Evolutionary conservation across 805 yeast species (phyloP).

Genomic region (Scheffersomyces amazonensis): DNA sequence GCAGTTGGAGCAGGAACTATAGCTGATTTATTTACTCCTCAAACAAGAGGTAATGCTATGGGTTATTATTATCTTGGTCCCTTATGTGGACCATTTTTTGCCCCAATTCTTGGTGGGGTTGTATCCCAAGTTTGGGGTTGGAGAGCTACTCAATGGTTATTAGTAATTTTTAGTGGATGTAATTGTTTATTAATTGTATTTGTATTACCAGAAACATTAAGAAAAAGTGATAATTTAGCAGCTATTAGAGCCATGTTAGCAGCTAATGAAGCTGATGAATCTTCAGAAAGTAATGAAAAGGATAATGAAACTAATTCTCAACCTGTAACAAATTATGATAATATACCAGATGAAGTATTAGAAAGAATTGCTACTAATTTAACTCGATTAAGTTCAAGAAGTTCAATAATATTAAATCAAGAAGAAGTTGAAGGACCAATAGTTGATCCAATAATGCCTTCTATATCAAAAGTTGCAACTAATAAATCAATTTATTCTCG

Average conservation of each 20-base stretch:
- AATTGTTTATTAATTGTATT: conserved; percentile 49
- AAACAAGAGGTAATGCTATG: conserved; percentile 74
- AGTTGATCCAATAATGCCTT: conserved; percentile 39
- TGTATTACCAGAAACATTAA: conserved; percentile 75
- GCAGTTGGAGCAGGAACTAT: conserved; percentile 90
- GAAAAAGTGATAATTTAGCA: conserved; percentile 58
- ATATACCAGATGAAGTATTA: conserved; percentile 17
- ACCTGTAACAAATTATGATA: background rate
- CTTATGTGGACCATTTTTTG: conserved; percentile 72
- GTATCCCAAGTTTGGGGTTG: conserved; percentile 73
- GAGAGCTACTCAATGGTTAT: conserved; percentile 87
- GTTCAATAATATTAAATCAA: background rate
- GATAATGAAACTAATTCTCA: background rate
- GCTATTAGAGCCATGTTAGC: conserved; percentile 46
- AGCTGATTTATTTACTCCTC: conserved; percentile 64
- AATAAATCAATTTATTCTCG: conserved; percentile 30
- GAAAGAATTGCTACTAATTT: conserved; percentile 32
- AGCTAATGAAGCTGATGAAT: conserved; percentile 7
- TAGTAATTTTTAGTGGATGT: conserved; percentile 64
- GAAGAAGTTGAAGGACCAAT: conserved; percentile 27
- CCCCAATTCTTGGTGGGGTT: conserved; percentile 79
- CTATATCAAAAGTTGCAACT: conserved; percentile 34
- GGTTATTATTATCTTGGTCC: conserved; percentile 82
- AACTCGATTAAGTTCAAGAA: conserved; percentile 13
- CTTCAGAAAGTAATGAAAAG: conserved; percentile 4